Percentiles rank a stretch among this genome's conserved stretches.
phyloP scores from a whole-genome alignment of 495 filamentous ascomycete species.

The Neurospora tetraspora region DNA sequence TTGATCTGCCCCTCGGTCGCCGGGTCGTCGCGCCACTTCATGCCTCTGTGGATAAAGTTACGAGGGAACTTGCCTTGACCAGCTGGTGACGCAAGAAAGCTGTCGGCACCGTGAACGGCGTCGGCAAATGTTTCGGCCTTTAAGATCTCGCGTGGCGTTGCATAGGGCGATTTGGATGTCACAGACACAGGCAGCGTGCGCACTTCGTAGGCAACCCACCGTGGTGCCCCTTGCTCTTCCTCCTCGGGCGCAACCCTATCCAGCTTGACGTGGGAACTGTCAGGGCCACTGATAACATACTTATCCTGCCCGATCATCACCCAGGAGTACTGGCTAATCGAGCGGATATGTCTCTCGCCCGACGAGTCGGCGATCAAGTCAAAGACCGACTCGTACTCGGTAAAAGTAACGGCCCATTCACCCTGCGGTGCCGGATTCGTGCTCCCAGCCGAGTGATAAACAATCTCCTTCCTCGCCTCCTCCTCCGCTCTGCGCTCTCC shows the following conservation, averaged over 20 bases:
- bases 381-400: constrained; percentile 79
- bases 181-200: constrained; percentile 23
- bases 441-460: constrained; percentile 1
- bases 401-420: constrained; percentile 51
- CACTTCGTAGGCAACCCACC: constrained; percentile 28
- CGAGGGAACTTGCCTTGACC: constrained; percentile 44
- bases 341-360: constrained; percentile 66
- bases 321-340: constrained; percentile 67
- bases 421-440: not conserved
- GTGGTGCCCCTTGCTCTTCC: not conserved
- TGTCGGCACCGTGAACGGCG: constrained; percentile 71
- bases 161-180: constrained; percentile 44
- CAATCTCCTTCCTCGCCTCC: constrained; percentile 13
- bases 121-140: constrained; percentile 48
- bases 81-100: not conserved
- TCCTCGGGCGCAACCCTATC: constrained; percentile 30
- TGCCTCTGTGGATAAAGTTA: constrained; percentile 43
- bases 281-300: constrained; percentile 53
- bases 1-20: constrained; percentile 61
- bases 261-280: constrained; percentile 53
- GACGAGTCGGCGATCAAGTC: constrained; percentile 80
- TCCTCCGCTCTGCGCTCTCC: constrained; percentile 36
- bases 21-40: constrained; percentile 56
- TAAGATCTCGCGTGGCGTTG: constrained; percentile 56
- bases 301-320: constrained; percentile 55